Conservation (phyloP, 2,329 filamentous ascomycete genomes). For the Bipolaris sorokiniana region DNA sequence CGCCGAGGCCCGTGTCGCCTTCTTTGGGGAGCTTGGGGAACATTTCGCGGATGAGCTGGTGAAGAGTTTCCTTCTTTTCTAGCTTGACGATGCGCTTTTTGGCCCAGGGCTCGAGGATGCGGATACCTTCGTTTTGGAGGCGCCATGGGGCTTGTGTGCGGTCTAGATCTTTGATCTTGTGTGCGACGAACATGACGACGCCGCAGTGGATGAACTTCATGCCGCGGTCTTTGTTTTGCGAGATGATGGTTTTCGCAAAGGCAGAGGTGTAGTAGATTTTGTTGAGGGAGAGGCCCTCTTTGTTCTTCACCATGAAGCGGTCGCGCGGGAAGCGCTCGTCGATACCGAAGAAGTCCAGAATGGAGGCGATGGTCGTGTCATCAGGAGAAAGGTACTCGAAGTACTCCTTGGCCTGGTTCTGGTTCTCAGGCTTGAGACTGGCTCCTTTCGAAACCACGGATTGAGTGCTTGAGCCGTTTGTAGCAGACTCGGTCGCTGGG, state of each 20-base stretch:
- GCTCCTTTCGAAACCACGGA: constrained; percentile 1
- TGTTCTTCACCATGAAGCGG: constrained; percentile 96
- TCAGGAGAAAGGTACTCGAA: constrained; percentile 85
- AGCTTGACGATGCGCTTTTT: constrained; percentile 78
- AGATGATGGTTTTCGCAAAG: constrained; percentile 83
- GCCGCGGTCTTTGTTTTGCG: constrained; percentile 84
- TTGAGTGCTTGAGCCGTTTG: constrained; percentile 20
- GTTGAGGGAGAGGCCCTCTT: constrained; percentile 83
- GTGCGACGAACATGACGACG: constrained; percentile 83
- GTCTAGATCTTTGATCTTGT: constrained; percentile 88
- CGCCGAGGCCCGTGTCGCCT: constrained; percentile 76
- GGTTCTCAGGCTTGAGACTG: constrained; percentile 54
- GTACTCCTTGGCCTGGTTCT: constrained; percentile 73
- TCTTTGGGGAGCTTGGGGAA: constrained; percentile 85
- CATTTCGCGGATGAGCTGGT: constrained; percentile 88
- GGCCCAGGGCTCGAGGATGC: constrained; percentile 89
- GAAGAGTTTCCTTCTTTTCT: constrained; percentile 78
- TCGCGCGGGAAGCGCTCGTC: constrained; percentile 84
- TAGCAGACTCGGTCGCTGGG: constrained; percentile 17
- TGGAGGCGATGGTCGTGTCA: constrained; percentile 76
- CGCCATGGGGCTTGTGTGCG: constrained; percentile 91
- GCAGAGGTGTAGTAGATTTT: constrained; percentile 95
- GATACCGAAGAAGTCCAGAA: constrained; percentile 84
- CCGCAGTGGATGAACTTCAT: constrained; percentile 97
- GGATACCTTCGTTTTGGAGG: constrained; percentile 92